phyloP scores from a whole-genome alignment of 495 filamentous ascomycete species.

The Aspergillus kassunensis region DNA sequence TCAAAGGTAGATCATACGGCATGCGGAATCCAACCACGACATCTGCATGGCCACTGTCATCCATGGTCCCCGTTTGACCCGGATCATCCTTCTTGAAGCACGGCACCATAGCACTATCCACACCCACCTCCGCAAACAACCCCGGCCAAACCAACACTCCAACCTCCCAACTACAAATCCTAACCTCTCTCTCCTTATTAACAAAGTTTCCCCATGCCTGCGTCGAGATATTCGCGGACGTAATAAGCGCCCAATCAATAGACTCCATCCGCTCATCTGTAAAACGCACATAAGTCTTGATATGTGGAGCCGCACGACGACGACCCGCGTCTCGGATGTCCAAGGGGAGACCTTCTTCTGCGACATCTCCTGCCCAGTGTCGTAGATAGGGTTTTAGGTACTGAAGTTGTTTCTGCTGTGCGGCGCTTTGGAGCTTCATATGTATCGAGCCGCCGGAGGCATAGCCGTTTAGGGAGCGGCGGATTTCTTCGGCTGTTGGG shows the following conservation, averaged over 20 bases:
- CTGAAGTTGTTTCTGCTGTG: conserved; percentile 69
- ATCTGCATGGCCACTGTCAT: conserved; percentile 1
- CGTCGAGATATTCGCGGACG: conserved; percentile 81
- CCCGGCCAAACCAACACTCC: conserved; percentile 83
- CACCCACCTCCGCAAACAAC: too few species aligned
- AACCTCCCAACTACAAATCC: conserved; percentile 78
- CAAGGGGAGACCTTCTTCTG: neutral
- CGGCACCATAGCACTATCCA: conserved; percentile 69
- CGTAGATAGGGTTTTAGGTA: conserved; percentile 68
- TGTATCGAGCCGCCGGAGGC: conserved; percentile 76
- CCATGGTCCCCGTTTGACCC: neutral
- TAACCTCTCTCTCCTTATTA: conserved; percentile 53
- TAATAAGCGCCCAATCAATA: conserved; percentile 85
- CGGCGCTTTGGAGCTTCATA: conserved; percentile 62
- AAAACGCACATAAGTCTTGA: conserved; percentile 86
- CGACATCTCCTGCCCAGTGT: conserved; percentile 60
- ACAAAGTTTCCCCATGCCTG: conserved; percentile 80
- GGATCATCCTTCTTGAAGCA: conserved; percentile 61
- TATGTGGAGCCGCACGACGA: conserved; percentile 80
- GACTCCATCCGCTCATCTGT: conserved; percentile 36
- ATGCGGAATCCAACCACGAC: conserved; percentile 64
- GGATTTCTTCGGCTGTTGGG: conserved; percentile 74
- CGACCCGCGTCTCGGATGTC: conserved; percentile 51
- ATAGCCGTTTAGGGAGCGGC: conserved; percentile 77
- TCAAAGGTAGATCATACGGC: conserved; percentile 78